Conservation (phyloP, 148 eudicot species). For the Cornus kousa region DNA sequence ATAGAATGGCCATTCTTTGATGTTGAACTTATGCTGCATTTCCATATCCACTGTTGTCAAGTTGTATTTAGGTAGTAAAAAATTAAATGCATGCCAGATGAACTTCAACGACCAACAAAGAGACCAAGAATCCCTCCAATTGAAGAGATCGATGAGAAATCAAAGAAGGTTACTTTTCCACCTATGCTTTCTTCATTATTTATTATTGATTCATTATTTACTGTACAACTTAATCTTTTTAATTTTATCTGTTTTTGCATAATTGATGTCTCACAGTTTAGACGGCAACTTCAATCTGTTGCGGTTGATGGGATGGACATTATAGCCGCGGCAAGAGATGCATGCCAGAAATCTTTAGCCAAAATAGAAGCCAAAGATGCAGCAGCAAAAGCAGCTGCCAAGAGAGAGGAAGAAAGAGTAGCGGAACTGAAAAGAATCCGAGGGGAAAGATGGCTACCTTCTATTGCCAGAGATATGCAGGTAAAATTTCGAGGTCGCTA, state of each 20-base stretch:
- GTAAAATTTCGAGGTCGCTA: slow-evolving; percentile 17
- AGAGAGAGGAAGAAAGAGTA: slow-evolving; percentile 80
- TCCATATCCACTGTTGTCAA: background rate
- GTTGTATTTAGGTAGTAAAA: background rate
- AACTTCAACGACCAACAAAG: slow-evolving; percentile 53
- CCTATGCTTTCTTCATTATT: background rate
- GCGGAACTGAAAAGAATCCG: slow-evolving; percentile 49
- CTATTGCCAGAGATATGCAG: slow-evolving; percentile 62
- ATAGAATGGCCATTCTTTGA: background rate
- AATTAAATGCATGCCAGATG: slow-evolving; percentile 31
- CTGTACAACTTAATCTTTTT: slow-evolving; percentile 4
- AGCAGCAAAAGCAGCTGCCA: slow-evolving; percentile 52
- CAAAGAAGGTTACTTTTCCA: slow-evolving; percentile 46
- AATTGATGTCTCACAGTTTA: slow-evolving; percentile 53
- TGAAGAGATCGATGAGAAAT: slow-evolving; percentile 59
- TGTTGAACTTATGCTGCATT: background rate
- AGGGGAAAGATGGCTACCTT: slow-evolving; percentile 66
- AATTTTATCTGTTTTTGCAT: background rate
- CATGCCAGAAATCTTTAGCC: slow-evolving; percentile 47
- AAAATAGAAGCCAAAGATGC: slow-evolving; percentile 62
- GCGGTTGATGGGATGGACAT: slow-evolving; percentile 71
- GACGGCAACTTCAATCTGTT: slow-evolving; percentile 48
- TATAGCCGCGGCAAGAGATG: slow-evolving; percentile 23
- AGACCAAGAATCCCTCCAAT: slow-evolving; percentile 66
- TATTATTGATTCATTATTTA: slow-evolving; percentile 15